phyloP scores from a whole-genome alignment of 108 stramenopile genomes.

The Skeletonema costatum region DNA sequence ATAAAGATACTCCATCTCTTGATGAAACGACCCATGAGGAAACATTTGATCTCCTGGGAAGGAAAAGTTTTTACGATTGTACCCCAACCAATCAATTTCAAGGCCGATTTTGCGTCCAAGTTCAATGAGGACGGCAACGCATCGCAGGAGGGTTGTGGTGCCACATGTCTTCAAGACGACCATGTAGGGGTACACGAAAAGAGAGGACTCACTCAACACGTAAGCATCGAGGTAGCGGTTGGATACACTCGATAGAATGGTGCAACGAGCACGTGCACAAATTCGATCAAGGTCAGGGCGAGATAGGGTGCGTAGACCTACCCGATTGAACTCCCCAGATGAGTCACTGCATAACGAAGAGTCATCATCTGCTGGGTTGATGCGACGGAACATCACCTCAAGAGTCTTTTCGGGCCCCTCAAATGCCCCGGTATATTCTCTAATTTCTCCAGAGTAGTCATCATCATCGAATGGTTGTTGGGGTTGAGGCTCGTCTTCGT shows the following conservation, averaged over 20 bases:
- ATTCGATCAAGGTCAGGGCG: conserved; percentile 88
- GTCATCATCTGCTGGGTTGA: conserved; percentile 22
- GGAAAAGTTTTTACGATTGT: conserved; percentile 98
- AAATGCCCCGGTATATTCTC: conserved; percentile 85
- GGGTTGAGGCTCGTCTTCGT: conserved; percentile 22
- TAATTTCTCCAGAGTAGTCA: conserved; percentile 66
- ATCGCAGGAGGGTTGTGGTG: conserved; percentile 98
- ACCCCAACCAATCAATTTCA: conserved; percentile 99
- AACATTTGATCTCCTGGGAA: conserved; percentile 95
- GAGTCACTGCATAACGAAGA: conserved; percentile 15
- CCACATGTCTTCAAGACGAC: conserved; percentile 99
- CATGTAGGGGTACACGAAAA: conserved; percentile 99
- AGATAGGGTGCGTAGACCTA: conserved; percentile 85
- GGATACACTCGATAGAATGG: conserved; percentile 91
- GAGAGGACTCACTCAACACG: conserved; percentile 91
- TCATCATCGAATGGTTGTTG: conserved; percentile 68
- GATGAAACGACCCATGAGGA: conserved; percentile 91
- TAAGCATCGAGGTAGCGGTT: conserved; percentile 97
- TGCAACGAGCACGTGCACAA: conserved; percentile 94
- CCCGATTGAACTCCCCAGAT: conserved; percentile 42
- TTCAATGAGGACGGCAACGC: conserved; percentile 92
- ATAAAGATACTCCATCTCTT: conserved; percentile 92
- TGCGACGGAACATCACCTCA: conserved; percentile 81
- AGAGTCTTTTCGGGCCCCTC: conserved; percentile 92
- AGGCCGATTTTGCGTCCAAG: conserved; percentile 85